A percentile compares a stretch with the other conserved stretches of the same genome.
phyloP scores from a whole-genome alignment of 768 basidiomycete species.

The Trametes sanguinea region DNA sequence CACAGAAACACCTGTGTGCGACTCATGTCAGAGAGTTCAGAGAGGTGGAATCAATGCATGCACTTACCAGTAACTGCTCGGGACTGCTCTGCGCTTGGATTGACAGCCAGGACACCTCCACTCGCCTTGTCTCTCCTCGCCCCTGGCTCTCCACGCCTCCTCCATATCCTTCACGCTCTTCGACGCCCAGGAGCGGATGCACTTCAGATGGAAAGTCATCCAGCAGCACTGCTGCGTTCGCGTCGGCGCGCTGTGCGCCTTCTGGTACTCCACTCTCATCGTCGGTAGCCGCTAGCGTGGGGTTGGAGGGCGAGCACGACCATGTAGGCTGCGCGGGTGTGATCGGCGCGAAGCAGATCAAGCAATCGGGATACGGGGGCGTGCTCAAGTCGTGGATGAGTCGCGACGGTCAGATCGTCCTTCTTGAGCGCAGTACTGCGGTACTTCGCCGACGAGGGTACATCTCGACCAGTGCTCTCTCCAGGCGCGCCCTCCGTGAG shows the following conservation, averaged over 20 bases:
- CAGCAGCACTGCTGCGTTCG: conserved; percentile 71
- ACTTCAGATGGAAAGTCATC: conserved; percentile 89
- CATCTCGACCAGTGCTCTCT: background rate
- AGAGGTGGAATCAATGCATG: background rate
- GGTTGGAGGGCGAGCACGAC: conserved; percentile 79
- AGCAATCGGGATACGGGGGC: conserved; percentile 75
- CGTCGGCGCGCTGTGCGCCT: conserved; percentile 3
- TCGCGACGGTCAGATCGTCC: conserved; percentile 78
- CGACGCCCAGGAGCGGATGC: conserved; percentile 85
- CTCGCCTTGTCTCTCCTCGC: conserved; percentile 67
- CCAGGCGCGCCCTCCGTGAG: conserved; percentile 8
- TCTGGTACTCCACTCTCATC: conserved; percentile 23
- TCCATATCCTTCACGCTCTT: conserved; percentile 74
- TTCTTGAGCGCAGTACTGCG: conserved; percentile 23
- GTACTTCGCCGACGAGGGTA: conserved; percentile 14
- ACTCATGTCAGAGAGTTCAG: background rate
- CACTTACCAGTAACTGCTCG: conserved; percentile 61
- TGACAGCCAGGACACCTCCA: conserved; percentile 98
- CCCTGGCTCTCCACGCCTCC: conserved; percentile 73
- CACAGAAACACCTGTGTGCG: conserved; percentile 78
- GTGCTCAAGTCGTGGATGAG: conserved; percentile 66
- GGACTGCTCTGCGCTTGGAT: conserved; percentile 66
- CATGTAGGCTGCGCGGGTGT: conserved; percentile 80
- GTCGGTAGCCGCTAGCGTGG: conserved; percentile 35
- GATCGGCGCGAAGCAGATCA: conserved; percentile 82